Percentiles rank a stretch among this genome's conserved stretches.
Evolutionary conservation across 306 rosid species (phyloP).

Genomic region (Gastrolobium villosum): DNA sequence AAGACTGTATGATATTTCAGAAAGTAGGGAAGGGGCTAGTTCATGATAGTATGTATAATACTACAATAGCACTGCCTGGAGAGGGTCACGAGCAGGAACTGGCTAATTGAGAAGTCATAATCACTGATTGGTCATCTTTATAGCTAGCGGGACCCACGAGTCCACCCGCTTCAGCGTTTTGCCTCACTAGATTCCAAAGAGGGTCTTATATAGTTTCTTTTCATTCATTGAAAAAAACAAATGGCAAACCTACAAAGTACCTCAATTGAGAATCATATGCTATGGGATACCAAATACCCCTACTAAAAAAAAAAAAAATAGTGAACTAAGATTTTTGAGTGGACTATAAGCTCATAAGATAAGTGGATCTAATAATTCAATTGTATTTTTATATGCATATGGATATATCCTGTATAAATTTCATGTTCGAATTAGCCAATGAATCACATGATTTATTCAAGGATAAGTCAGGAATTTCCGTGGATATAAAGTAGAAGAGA

Average conservation of each 20-base stretch:
- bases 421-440: neutral
- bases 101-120: conserved; percentile 45
- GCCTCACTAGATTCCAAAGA: conserved; percentile 47
- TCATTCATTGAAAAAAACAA: conserved; percentile 52
- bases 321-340: neutral
- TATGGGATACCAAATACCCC: conserved; percentile 11
- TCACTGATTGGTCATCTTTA: conserved; percentile 54
- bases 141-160: conserved; percentile 58
- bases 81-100: conserved; percentile 53
- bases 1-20: conserved; percentile 41
- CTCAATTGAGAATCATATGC: conserved; percentile 61
- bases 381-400: conserved; percentile 7
- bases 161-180: conserved; percentile 37
- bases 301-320: no score
- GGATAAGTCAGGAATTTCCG: neutral
- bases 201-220: conserved; percentile 30
- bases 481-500: neutral
- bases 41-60: conserved; percentile 10
- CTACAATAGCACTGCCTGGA: conserved; percentile 44
- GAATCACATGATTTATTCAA: conserved; percentile 12
- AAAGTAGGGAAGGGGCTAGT: neutral
- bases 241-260: conserved; percentile 66
- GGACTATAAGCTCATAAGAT: conserved; percentile 9
- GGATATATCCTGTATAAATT: neutral
- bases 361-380: conserved; percentile 22